Evolutionary conservation across 2,329 filamentous ascomycete genomes (phyloP), one percentile per base, ranked within the genome.

Genomic region (Diaporthe velutina): DNA sequence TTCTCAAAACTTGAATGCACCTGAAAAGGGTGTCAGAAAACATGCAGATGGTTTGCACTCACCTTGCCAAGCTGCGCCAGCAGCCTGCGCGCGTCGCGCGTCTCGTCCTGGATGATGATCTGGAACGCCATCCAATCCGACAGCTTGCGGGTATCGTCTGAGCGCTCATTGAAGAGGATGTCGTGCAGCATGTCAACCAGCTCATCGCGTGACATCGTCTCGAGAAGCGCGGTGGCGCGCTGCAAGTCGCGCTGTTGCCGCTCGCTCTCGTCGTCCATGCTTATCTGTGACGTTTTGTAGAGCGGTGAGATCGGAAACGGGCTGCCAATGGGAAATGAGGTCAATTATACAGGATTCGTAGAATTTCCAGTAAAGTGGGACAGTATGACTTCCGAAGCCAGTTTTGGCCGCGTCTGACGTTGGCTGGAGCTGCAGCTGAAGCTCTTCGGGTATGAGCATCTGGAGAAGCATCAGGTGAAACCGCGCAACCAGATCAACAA

Each of bases 51-150:
- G 12, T 4, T 1, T n/a, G 13, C 2, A 25, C 64, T 38, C 30
- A 52, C 64, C 64, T 67, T 67, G n/a, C 64, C 64, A 28, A 67
- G 64, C 30, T 67, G 22, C 15, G 30, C 42, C 22, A 52, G 30
- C 1, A 67, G 22, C 33, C 9, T 19, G n/a, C 45, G 64, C 22
- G 13, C 22, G 3, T 35, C 45, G 4, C 45, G 30, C n/a, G 30
- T 52, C 22, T 67, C 64, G 22, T 50, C 45, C 22, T 66, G 60
- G 2, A 67, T 33, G 4, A 52, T 67, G 33, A 67, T 67, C 33
- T 67, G 45, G 33, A 52, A 67, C 0, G 64, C 64, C 64, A 67
- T 67, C 45, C 61, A 67, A 12, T 52, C 64, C 2, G 64, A 67
- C 0, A 67, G 33, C 33, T 25, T 67, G 45, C 64, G 45, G 7